A percentile compares a stretch with the other conserved stretches of the same genome.
Conservation (phyloP, 371 early-diverging fungal genomes). For the Mortierella sp. region DNA sequence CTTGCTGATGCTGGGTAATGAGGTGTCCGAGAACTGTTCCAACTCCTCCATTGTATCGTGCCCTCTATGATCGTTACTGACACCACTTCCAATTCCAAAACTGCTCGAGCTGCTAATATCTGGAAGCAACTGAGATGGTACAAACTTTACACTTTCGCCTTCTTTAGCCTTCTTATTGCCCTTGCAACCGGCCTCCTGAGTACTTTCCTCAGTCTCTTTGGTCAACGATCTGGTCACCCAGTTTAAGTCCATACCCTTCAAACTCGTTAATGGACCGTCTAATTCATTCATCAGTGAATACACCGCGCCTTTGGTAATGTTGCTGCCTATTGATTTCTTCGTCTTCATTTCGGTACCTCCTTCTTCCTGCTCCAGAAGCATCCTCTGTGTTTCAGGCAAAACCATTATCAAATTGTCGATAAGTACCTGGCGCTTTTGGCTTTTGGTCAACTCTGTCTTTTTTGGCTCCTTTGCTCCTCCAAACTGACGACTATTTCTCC, state of each 20-base stretch:
- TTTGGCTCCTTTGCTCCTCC: neutral
- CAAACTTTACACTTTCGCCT: neutral
- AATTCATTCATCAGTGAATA: constrained; percentile 16
- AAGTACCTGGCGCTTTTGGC: constrained; percentile 48
- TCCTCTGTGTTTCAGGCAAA: constrained; percentile 34
- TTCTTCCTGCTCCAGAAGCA: constrained; percentile 26
- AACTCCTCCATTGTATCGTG: neutral
- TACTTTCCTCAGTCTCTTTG: neutral
- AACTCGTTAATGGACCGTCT: constrained; percentile 28
- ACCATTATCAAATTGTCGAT: constrained; percentile 36
- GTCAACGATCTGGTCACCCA: constrained; percentile 23
- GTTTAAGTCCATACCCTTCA: constrained; percentile 40
- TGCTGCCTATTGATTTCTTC: neutral
- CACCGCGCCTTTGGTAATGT: constrained; percentile 15
- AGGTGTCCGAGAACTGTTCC: constrained; percentile 5
- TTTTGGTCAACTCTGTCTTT: constrained; percentile 24
- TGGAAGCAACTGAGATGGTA: neutral
- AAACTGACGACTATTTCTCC: constrained; percentile 25
- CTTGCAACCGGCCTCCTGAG: constrained; percentile 5
- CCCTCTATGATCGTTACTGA: neutral
- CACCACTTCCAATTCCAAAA: neutral
- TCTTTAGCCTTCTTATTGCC: neutral
- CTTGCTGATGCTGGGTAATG: neutral
- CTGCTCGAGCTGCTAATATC: neutral
- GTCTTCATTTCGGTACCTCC: constrained; percentile 8